Evolutionary conservation across 2,329 filamentous ascomycete species (phyloP).

Genomic region (Periconia macrospinosa): DNA sequence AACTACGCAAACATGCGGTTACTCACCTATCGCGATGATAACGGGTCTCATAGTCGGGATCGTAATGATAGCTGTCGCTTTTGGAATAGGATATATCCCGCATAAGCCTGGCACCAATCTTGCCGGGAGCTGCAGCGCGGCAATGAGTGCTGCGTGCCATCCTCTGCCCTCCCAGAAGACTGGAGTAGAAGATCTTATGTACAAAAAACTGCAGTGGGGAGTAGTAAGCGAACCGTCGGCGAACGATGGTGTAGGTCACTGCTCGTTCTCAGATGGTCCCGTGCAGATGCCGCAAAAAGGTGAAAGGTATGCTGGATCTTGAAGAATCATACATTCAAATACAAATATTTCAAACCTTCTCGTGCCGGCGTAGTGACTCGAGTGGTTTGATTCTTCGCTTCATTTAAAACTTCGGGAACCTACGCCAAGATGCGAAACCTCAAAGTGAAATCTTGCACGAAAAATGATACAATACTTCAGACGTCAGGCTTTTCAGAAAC

Average conservation of each 20-base stretch:
- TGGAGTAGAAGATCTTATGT: conserved; percentile 1
- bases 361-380: too few relatives aligned
- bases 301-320: conserved; percentile 1
- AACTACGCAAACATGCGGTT: background rate
- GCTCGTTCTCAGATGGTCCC: conserved; percentile 6
- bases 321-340: background rate
- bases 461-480: too few relatives aligned
- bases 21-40: conserved; percentile 18
- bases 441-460: too few relatives aligned
- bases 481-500: too few relatives aligned
- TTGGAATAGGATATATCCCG: conserved; percentile 68
- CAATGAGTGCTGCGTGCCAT: background rate
- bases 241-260: conserved; percentile 11
- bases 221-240: background rate
- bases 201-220: conserved; percentile 13
- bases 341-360: too few relatives aligned
- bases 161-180: background rate
- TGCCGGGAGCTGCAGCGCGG: conserved; percentile 55
- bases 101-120: conserved; percentile 79
- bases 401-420: too few relatives aligned
- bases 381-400: too few relatives aligned
- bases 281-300: conserved; percentile 4
- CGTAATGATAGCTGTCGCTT: conserved; percentile 3
- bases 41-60: conserved; percentile 8
- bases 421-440: too few relatives aligned